Evolutionary conservation across 2,329 filamentous ascomycete species (phyloP).

Genomic region (Aspergillus sp.): DNA sequence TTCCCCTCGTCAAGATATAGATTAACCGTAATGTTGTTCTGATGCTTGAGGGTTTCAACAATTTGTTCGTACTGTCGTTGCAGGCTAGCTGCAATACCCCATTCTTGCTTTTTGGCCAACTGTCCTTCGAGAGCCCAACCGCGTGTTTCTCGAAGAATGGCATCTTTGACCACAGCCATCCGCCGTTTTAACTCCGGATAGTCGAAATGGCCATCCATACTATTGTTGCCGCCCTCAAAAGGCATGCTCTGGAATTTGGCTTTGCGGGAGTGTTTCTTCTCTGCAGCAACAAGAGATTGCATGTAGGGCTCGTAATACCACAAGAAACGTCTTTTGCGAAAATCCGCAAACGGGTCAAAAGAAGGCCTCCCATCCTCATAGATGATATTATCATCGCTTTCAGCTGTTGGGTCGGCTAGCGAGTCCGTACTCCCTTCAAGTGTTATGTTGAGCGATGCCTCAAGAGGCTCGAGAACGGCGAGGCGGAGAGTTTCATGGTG

Average conservation of each 20-base stretch:
- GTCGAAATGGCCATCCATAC: conserved; percentile 84
- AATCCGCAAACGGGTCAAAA: conserved; percentile 82
- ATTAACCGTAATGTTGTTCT: conserved; percentile 70
- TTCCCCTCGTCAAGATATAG: conserved; percentile 77
- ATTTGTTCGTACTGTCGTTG: conserved; percentile 84
- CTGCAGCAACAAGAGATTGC: conserved; percentile 60
- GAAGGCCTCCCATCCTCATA: conserved; percentile 55
- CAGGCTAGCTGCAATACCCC: conserved; percentile 77
- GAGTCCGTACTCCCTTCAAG: conserved; percentile 50
- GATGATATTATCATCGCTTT: conserved; percentile 40
- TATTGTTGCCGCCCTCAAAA: conserved; percentile 76
- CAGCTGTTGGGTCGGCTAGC: conserved; percentile 29
- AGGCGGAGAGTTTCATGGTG: conserved; percentile 86
- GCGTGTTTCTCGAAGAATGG: conserved; percentile 70
- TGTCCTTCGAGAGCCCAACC: conserved; percentile 72
- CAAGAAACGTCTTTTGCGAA: conserved; percentile 87
- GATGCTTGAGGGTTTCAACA: conserved; percentile 70
- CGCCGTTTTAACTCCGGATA: conserved; percentile 73
- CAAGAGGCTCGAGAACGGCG: conserved; percentile 80
- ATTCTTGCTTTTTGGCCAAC: conserved; percentile 63
- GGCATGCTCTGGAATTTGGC: conserved; percentile 76
- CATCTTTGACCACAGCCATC: conserved; percentile 67
- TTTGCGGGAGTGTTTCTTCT: conserved; percentile 63
- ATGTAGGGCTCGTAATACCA: conserved; percentile 96
- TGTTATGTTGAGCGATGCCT: conserved; percentile 72